These are phyloP conservation scores for Aspergillus hortae DNA, from an alignment of 2,329 filamentous ascomycete genomes.

Conservation along the genomic window DNA sequence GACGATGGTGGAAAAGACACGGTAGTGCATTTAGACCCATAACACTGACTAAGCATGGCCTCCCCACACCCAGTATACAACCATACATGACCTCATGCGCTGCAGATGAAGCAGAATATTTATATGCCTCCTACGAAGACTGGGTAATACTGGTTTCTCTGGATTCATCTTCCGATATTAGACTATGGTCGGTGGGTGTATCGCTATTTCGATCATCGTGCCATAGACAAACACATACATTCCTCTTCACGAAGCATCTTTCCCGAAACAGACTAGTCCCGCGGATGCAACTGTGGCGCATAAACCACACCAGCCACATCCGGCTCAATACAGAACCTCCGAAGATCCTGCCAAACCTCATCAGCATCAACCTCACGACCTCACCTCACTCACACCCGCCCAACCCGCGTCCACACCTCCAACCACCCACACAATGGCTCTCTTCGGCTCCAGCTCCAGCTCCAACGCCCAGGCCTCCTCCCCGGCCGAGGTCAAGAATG, in stretches of 20 bases:
- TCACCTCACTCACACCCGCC: background rate
- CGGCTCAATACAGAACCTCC: background rate
- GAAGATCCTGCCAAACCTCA: background rate
- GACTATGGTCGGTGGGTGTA: no score
- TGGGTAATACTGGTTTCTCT: no score
- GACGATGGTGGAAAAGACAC: conserved; percentile 2
- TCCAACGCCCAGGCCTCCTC: conserved; percentile 17
- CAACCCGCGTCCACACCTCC: background rate
- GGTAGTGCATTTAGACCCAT: background rate
- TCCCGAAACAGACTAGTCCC: background rate
- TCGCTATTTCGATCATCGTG: no score
- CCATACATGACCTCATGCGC: no score
- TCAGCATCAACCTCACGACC: background rate
- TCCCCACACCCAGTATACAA: no score
- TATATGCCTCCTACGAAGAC: no score
- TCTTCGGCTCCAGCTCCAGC: conserved; percentile 38
- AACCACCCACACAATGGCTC: conserved; percentile 27
- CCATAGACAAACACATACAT: no score
- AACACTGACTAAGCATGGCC: background rate
- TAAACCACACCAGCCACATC: background rate
- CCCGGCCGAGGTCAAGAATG: conserved; percentile 45
- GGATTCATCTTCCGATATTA: no score
- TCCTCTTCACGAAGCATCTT: background rate
- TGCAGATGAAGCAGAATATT: no score
- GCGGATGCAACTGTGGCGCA: background rate